Evolutionary conservation across 345 rosid species (phyloP).

Genomic region (Nasturtium officinale): DNA sequence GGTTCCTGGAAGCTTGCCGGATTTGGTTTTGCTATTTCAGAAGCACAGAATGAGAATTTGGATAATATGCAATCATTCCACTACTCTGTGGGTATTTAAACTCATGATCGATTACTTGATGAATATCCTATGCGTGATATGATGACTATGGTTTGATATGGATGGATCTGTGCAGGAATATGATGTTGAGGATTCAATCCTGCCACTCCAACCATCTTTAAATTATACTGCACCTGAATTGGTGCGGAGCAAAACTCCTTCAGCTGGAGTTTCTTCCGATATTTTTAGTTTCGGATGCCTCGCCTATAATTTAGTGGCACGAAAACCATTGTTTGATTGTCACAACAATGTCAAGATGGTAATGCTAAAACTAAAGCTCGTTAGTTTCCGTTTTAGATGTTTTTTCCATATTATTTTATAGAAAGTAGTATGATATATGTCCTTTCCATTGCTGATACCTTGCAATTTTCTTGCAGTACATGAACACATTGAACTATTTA

Average conservation of each 20-base stretch:
- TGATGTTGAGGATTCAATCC: constrained; percentile 84
- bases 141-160: constrained; percentile 21
- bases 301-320: constrained; percentile 80
- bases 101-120: constrained; percentile 7
- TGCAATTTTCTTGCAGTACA: constrained; percentile 65
- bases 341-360: constrained; percentile 96
- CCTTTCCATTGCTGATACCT: constrained; percentile 19
- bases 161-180: constrained; percentile 66
- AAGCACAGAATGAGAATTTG: constrained; percentile 42
- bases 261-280: constrained; percentile 72
- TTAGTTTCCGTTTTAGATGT: constrained; percentile 17
- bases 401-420: neutral
- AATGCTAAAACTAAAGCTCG: constrained; percentile 28
- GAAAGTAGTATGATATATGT: neutral
- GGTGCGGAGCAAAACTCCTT: constrained; percentile 65
- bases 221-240: constrained; percentile 96
- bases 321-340: constrained; percentile 87
- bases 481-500: constrained; percentile 84
- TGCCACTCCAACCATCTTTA: constrained; percentile 90
- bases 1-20: constrained; percentile 99
- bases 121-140: neutral
- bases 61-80: constrained; percentile 39
- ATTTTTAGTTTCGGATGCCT: constrained; percentile 93
- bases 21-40: constrained; percentile 79
- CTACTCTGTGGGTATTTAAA: constrained; percentile 39